These are phyloP conservation scores for Ophiocordyceps camponoti-floridani DNA, from an alignment of 2,329 filamentous ascomycete species.

Conservation along the genomic window DNA sequence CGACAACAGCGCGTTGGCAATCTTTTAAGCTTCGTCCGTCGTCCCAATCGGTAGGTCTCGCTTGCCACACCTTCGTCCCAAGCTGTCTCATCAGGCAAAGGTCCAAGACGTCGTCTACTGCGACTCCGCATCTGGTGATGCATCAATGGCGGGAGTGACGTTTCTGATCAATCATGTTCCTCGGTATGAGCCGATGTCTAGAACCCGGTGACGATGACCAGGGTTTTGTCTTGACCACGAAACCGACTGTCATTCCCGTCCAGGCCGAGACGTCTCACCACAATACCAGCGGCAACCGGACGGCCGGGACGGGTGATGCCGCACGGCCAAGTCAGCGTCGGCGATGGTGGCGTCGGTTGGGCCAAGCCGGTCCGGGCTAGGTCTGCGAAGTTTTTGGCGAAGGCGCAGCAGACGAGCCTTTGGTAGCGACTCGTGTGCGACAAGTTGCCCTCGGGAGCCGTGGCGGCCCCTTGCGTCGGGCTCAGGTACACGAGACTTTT, in stretches of 20 bases:
- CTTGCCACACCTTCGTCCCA: not conserved
- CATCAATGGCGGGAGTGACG: not conserved
- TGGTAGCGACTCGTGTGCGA: no score
- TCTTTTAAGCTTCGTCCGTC: not conserved
- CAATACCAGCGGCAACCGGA: not conserved
- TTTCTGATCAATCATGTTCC: no score
- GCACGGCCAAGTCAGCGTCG: not conserved
- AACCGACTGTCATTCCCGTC: no score
- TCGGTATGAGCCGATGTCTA: no score
- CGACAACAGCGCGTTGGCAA: not conserved
- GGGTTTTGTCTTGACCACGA: no score
- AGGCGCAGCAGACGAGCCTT: not conserved
- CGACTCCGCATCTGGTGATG: no score
- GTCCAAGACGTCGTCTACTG: not conserved
- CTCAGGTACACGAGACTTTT: not conserved
- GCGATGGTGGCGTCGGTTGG: no score
- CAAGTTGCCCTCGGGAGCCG: not conserved
- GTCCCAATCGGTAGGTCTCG: not conserved
- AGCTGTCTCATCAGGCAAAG: not conserved
- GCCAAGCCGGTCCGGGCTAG: no score
- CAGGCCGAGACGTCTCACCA: not conserved
- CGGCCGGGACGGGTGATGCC: not conserved
- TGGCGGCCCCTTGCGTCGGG: not conserved
- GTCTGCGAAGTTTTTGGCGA: not conserved
- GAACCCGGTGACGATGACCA: no score